Evolutionary conservation across 495 filamentous ascomycete genomes (phyloP).

Genomic region (Aspergillus ellipticus): DNA sequence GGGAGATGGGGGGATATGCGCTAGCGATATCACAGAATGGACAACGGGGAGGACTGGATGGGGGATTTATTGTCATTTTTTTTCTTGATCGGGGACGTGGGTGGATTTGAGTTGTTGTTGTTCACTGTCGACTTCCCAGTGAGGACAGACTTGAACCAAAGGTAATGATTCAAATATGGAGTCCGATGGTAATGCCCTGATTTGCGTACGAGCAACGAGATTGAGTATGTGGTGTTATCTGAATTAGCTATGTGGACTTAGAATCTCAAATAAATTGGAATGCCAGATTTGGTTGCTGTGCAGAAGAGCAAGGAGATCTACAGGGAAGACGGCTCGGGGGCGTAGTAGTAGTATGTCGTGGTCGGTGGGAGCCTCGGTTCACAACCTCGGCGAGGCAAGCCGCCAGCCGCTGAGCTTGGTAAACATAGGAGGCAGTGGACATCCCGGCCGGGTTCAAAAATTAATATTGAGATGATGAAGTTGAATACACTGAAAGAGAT

Average conservation of each 20-base stretch:
- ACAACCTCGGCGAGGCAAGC: background rate
- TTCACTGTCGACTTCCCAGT: too few relatives aligned
- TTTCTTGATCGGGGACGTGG: background rate
- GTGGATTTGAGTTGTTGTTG: background rate
- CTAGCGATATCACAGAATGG: slow-evolving; percentile 40
- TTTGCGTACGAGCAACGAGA: too few relatives aligned
- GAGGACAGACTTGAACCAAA: too few relatives aligned
- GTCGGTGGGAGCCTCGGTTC: slow-evolving; percentile 1
- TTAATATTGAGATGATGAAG: background rate
- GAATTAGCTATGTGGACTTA: too few relatives aligned
- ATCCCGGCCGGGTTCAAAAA: background rate
- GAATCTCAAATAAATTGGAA: too few relatives aligned
- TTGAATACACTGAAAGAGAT: background rate
- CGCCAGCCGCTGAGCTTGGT: background rate
- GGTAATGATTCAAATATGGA: too few relatives aligned
- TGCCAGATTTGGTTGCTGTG: background rate
- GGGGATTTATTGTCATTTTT: background rate
- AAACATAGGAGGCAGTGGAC: too few relatives aligned
- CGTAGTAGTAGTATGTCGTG: too few relatives aligned
- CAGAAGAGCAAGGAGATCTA: background rate
- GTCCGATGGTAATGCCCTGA: too few relatives aligned
- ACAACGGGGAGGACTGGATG: slow-evolving; percentile 19
- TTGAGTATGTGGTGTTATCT: too few relatives aligned
- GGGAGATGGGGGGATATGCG: slow-evolving; percentile 41
- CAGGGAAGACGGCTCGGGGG: background rate